Percentiles rank a stretch among this genome's conserved stretches.
Conservation (phyloP, 345 rosid genomes). For the Excoecaria agallocha region DNA sequence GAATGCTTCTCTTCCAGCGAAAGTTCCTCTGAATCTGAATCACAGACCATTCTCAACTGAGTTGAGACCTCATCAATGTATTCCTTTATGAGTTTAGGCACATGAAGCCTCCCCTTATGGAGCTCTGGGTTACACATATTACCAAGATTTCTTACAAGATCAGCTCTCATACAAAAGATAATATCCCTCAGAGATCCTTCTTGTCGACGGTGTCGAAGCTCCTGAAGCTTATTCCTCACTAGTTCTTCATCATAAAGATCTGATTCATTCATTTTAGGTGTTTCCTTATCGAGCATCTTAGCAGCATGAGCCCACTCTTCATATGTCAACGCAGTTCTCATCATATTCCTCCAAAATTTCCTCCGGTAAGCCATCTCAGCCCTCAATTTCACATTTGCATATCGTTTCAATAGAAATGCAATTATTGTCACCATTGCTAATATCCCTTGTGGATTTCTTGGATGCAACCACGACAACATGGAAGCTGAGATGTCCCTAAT, state of each 20-base stretch:
- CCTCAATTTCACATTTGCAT: constrained; percentile 71
- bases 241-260: constrained; percentile 84
- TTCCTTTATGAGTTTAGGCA: constrained; percentile 88
- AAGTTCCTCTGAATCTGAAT: constrained; percentile 84
- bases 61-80: constrained; percentile 91
- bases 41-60: constrained; percentile 87
- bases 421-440: constrained; percentile 79
- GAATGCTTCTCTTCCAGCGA: constrained; percentile 91
- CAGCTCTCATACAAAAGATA: constrained; percentile 95
- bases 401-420: constrained; percentile 80
- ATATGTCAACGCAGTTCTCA: constrained; percentile 77
- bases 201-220: constrained; percentile 82
- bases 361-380: constrained; percentile 96
- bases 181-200: constrained; percentile 88
- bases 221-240: constrained; percentile 80
- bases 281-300: constrained; percentile 90
- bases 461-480: constrained; percentile 82
- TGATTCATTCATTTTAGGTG: constrained; percentile 69
- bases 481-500: constrained; percentile 42
- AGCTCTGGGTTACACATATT: constrained; percentile 97
- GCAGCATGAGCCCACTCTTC: constrained; percentile 99
- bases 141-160: constrained; percentile 88
- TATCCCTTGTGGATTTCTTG: constrained; percentile 94
- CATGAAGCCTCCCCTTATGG: constrained; percentile 95
- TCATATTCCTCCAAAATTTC: constrained; percentile 99